Base-by-base conservation (phyloP, 345 rosid species). In the Camelina laxa region DNA sequence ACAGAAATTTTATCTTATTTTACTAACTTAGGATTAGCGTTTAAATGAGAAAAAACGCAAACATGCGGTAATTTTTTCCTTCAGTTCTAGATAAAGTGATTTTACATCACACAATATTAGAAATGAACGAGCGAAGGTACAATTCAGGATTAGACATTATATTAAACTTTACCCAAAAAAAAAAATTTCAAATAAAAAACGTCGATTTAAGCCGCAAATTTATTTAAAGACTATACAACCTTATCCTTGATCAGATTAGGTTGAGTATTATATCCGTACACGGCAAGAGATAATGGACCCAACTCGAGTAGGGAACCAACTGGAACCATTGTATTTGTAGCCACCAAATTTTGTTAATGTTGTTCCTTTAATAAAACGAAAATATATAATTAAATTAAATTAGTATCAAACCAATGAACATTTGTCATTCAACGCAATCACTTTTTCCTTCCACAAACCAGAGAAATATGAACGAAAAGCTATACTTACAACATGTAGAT, bases 261-360 rank as follows among this genome's bases (percentile, higher is more conserved):
- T 47, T 14, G 14, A 45, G 57, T 74, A 17, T 6, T 58, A 59
- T 24, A 22, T 4, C n/a, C 67, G 73, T 67, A 16, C 60, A 74
- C 73, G 72, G 60, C 35, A 74, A 58, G 73, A 12, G 20, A 74
- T 38, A 44, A 44, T 45, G 67, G 72, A 24, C 72, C 60, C 78
- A 66, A 33, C 9, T 44, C 47, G 65, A 54, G 21, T 31, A 73
- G 62, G 19, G 61, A 63, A 55, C 70, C 62, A 73, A 20, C 51
- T 36, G 31, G 45, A 54, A 53, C 21, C 42, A 42, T 30, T 30
- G 59, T 54, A 54, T 30, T 30, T 30, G 59, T 54, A 54, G 63
- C 50, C 50, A 66, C 51, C 66, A 74, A 56, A 30, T 22, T 42
- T 55, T 24, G n/a, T 22, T 64, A 9, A 20, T 15, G 22, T 14